phyloP scores from a whole-genome alignment of 1,284 basidiomycete species.

The Puccinia horiana region DNA sequence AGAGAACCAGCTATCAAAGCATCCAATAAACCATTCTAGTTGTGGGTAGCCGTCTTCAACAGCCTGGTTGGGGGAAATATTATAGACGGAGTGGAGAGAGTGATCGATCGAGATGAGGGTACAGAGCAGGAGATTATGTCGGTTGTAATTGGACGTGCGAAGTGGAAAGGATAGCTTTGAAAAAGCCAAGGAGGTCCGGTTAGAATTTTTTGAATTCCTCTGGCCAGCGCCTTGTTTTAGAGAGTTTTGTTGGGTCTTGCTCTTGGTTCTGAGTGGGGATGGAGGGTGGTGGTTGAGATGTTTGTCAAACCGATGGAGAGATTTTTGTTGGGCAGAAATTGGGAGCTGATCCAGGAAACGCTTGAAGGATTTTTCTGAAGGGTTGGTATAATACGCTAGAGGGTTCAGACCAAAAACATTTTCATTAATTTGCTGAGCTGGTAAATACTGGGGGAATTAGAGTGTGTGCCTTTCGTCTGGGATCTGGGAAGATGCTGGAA shows the following conservation, averaged over 20 bases:
- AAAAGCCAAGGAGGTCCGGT: background rate
- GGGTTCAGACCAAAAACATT: background rate
- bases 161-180: background rate
- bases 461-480: background rate
- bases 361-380: conserved; percentile 23
- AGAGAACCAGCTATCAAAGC: conserved; percentile 22
- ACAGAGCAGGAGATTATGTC: conserved; percentile 14
- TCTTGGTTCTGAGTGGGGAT: background rate
- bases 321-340: conserved; percentile 2
- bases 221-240: background rate
- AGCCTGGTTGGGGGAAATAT: background rate
- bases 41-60: conserved; percentile 6
- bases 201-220: background rate
- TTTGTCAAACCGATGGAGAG: background rate
- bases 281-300: background rate
- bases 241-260: background rate
- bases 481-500: background rate
- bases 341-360: conserved; percentile 17
- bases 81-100: background rate
- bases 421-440: background rate
- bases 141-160: conserved; percentile 12
- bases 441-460: background rate
- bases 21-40: conserved; percentile 28
- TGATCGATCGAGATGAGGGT: conserved; percentile 28
- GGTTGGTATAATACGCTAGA: conserved; percentile 36